Evolutionary conservation across 768 basidiomycete genomes (phyloP).

Genomic region (Psilocybe azurescens): DNA sequence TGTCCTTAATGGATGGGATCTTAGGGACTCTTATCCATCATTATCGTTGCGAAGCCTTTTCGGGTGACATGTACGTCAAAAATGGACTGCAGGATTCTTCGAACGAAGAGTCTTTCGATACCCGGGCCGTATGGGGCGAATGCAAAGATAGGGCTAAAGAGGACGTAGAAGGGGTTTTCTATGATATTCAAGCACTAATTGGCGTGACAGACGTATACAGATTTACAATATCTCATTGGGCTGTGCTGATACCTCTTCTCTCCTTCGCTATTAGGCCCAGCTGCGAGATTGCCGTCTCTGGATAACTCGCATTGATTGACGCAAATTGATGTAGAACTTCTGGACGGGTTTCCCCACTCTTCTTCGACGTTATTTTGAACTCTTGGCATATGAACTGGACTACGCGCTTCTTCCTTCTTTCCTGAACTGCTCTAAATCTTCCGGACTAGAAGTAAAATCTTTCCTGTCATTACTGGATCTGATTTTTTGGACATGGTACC

Average conservation of each 20-base stretch:
- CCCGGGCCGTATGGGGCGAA: slow-evolving; percentile 7
- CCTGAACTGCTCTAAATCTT: background rate
- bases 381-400: background rate
- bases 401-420: background rate
- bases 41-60: slow-evolving; percentile 33
- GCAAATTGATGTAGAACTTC: background rate
- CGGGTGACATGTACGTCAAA: background rate
- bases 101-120: background rate
- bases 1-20: slow-evolving; percentile 54
- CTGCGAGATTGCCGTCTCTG: slow-evolving; percentile 16
- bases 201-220: slow-evolving; percentile 41
- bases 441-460: background rate
- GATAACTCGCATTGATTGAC: slow-evolving; percentile 4
- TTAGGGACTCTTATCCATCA: slow-evolving; percentile 40
- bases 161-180: slow-evolving; percentile 41
- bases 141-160: slow-evolving; percentile 28
- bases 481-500: background rate
- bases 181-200: slow-evolving; percentile 40
- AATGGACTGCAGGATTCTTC: background rate
- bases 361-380: background rate
- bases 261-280: slow-evolving; percentile 9
- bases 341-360: background rate
- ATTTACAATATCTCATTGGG: slow-evolving; percentile 9
- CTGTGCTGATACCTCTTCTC: background rate
- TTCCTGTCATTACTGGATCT: background rate